A percentile compares a stretch with the other conserved stretches of the same genome.
Conservation (phyloP, 805 yeast genomes). For the Hemisphaericaspora nanyangensis region DNA sequence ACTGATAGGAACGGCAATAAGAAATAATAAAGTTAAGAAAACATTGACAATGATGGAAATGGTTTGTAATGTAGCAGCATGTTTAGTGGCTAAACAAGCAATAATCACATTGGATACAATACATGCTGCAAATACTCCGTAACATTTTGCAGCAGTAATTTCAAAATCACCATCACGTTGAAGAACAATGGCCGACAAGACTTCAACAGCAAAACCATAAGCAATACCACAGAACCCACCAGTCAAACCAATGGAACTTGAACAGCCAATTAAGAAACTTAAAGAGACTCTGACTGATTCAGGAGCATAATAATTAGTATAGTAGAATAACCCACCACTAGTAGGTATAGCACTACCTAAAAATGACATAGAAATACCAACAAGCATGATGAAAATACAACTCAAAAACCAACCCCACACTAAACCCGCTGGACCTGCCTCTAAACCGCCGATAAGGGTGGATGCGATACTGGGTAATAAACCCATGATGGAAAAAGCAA, state of each 20-base stretch:
- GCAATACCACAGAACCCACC: conserved; percentile 63
- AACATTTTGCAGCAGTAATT: conserved; percentile 49
- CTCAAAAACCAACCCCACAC: conserved; percentile 71
- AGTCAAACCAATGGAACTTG: conserved; percentile 61
- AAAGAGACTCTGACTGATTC: conserved; percentile 43
- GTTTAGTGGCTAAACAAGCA: conserved; percentile 52
- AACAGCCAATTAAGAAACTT: conserved; percentile 59
- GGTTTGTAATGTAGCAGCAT: conserved; percentile 55
- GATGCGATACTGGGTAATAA: conserved; percentile 60
- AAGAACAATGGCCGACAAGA: conserved; percentile 53
- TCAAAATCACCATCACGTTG: conserved; percentile 50
- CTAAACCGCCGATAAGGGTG: conserved; percentile 44
- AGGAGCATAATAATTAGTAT: conserved; percentile 56
- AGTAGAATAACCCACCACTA: conserved; percentile 59
- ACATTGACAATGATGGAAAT: conserved; percentile 52
- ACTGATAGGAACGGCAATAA: conserved; percentile 63
- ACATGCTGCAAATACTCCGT: conserved; percentile 63
- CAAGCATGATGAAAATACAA: conserved; percentile 47
- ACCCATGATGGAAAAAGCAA: conserved; percentile 69
- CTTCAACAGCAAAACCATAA: conserved; percentile 59
- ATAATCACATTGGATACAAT: conserved; percentile 46
- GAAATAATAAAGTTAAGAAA: conserved; percentile 45
- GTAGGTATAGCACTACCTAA: conserved; percentile 67
- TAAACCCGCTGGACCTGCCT: conserved; percentile 59
- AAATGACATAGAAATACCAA: conserved; percentile 60